Base-by-base conservation (phyloP, 2,329 filamentous ascomycete genomes). In the Geosmithia morbida region DNA sequence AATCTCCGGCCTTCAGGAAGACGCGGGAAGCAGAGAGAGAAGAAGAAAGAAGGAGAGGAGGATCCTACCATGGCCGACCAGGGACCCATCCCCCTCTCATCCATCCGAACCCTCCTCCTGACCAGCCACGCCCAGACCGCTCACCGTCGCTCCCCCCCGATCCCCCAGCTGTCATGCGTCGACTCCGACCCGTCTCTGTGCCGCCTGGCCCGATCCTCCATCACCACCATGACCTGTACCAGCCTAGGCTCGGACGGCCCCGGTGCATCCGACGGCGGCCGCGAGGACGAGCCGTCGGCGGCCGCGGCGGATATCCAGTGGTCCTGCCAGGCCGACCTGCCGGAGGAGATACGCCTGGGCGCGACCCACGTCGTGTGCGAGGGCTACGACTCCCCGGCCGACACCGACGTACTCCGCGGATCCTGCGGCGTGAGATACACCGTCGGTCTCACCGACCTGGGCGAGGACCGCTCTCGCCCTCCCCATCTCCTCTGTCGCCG, bases 381-480 rank as follows among this genome's bases (percentile, higher is more conserved):
- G 60, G 90, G 92, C 11, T 97, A 95, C 66, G 69, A 76, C 49
- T 72, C 69, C 14, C 66, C 82, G 1, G 78, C 90, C 44, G 92
- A 97, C 61, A 79, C 79, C 0, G 94, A 87, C 62, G 76, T 97
- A n/a, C 67, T 97, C 47, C 88, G 85, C 57, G 92, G 92, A 19
- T 92, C 85, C 62, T 97, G 90, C 64, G 92, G 85, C 14, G 89
- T 95, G 20, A 87, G 95, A 65, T 97, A 97, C 64, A 74, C 83
- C 14, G 65, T 97, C 7, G 63, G 84, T 0, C 68, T 97, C 46
- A 97, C 89, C 1, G 79, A 83, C 11, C 70, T 74, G 51, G 92
- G 92, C 2, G 80, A 89, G 65, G 65, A 74, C 55, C 77, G 72
- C 54, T 89, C 83, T 60, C 85, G 83, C 1, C 60, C 74, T 39